phyloP scores from a whole-genome alignment of 192 early-diverging fungal species.

The Podila epigama region DNA sequence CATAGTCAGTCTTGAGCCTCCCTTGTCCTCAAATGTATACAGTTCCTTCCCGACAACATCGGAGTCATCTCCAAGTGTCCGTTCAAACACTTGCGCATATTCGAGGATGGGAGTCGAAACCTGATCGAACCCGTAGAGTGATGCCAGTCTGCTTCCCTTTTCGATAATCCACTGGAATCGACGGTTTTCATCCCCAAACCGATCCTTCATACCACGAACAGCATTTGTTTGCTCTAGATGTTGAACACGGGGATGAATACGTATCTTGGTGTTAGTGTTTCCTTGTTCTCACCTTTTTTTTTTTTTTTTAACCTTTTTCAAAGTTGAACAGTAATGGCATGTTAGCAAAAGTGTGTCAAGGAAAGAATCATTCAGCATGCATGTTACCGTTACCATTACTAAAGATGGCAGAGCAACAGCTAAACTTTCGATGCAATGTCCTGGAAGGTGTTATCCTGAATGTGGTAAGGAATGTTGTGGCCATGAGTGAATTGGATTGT shows the following conservation, averaged over 20 bases:
- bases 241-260: neutral
- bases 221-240: conserved; percentile 49
- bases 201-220: conserved; percentile 70
- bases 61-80: conserved; percentile 65
- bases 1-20: conserved; percentile 64
- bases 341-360: too few relatives aligned
- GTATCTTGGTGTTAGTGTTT: neutral
- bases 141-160: conserved; percentile 46
- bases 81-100: conserved; percentile 67
- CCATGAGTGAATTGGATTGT: too few relatives aligned
- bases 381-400: too few relatives aligned
- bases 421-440: too few relatives aligned
- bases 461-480: too few relatives aligned
- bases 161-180: conserved; percentile 57
- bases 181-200: conserved; percentile 54
- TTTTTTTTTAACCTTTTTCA: too few relatives aligned
- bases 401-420: too few relatives aligned
- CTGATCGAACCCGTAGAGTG: conserved; percentile 62
- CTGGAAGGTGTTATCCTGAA: too few relatives aligned
- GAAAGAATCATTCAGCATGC: too few relatives aligned
- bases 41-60: conserved; percentile 77
- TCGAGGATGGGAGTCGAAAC: conserved; percentile 70
- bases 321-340: too few relatives aligned
- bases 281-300: too few relatives aligned
- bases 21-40: conserved; percentile 69